Percentiles rank a stretch among this genome's conserved stretches.
These are phyloP conservation scores for Hypoxylon rubiginosum DNA, from an alignment of 2,329 filamentous ascomycete species.

Conservation along the genomic window DNA sequence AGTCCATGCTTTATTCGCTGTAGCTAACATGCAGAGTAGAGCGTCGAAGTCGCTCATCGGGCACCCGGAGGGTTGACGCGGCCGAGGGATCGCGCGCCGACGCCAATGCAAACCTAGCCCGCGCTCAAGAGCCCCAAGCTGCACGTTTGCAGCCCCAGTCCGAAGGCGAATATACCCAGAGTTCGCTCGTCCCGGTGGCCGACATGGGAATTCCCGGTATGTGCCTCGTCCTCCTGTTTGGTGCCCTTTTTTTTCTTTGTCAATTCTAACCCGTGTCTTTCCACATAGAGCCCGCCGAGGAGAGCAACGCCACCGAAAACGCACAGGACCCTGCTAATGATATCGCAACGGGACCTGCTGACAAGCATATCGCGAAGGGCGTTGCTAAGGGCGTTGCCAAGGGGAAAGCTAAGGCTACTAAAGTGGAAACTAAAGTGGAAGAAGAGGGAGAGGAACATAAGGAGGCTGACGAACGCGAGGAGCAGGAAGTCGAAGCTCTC, in stretches of 20 bases:
- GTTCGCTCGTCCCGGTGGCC: conserved; percentile 44
- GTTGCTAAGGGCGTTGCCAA: conserved; percentile 18
- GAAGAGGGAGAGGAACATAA: conserved; percentile 19
- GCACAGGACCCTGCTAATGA: not conserved
- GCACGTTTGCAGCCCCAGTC: conserved; percentile 28
- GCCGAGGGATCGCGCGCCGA: conserved; percentile 32
- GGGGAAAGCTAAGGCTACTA: conserved; percentile 32
- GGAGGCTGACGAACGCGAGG: conserved; percentile 43
- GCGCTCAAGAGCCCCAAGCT: conserved; percentile 38
- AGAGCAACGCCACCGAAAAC: conserved; percentile 1
- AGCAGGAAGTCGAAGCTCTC: conserved; percentile 46
- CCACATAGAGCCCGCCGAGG: conserved; percentile 19
- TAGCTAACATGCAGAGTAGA: conserved; percentile 39
- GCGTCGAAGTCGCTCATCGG: conserved; percentile 41
- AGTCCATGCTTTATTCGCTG: not conserved
- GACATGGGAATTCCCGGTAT: conserved; percentile 49
- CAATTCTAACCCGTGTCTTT: not conserved
- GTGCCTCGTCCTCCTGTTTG: conserved; percentile 5
- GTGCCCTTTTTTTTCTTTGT: not conserved
- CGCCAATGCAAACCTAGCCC: conserved; percentile 33
- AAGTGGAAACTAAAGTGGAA: conserved; percentile 1
- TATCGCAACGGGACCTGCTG: conserved; percentile 12
- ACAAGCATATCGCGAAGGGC: conserved; percentile 14
- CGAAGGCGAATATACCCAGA: conserved; percentile 25
- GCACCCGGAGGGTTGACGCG: conserved; percentile 27